Evolutionary conservation across 345 rosid genomes (phyloP).

Genomic region (Eucalyptus paniculata): DNA sequence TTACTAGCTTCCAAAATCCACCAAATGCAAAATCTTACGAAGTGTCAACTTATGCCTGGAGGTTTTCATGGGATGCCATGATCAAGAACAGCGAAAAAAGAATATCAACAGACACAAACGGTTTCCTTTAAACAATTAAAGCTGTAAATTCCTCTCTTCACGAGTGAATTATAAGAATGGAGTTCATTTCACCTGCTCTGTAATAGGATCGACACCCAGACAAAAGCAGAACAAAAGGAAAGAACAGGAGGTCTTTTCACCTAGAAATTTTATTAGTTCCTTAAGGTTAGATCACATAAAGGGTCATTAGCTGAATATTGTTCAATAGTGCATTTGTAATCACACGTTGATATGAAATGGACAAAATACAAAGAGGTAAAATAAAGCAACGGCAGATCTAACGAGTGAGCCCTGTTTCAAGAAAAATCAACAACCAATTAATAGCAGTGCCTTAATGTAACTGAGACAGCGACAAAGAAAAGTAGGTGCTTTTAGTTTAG

Average conservation of each 20-base stretch:
- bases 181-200: background rate
- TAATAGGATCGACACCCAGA: background rate
- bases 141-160: background rate
- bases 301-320: background rate
- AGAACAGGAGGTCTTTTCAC: background rate
- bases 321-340: background rate
- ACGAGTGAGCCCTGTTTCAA: background rate
- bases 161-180: background rate
- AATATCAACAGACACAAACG: background rate
- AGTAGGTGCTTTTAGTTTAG: background rate
- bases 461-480: background rate
- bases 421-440: background rate
- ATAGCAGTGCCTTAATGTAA: background rate
- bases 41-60: background rate
- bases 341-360: background rate
- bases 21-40: background rate
- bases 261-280: background rate
- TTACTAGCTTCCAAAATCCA: too few species aligned
- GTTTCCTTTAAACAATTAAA: background rate
- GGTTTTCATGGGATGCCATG: background rate
- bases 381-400: background rate
- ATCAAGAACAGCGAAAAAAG: background rate
- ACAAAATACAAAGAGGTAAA: background rate
- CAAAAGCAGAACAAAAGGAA: background rate
- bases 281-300: background rate